phyloP scores from a whole-genome alignment of 192 early-diverging fungal species.

The Coemansia sp. region DNA sequence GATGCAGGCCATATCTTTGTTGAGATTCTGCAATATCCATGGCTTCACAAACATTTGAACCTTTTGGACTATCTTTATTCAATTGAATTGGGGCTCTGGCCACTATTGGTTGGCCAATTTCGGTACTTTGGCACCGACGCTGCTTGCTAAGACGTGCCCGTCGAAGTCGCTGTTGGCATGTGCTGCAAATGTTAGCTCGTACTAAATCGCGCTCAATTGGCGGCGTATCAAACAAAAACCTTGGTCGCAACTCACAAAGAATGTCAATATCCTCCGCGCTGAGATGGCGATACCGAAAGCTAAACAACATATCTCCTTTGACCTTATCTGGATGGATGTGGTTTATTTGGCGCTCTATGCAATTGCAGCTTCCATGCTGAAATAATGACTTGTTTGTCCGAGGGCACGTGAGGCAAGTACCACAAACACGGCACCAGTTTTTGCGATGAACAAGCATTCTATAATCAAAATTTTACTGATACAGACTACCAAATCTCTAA shows the following conservation, averaged over 20 bases:
- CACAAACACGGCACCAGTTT: slow-evolving; percentile 53
- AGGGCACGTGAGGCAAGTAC: slow-evolving; percentile 45
- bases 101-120: neutral
- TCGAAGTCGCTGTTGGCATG: slow-evolving; percentile 49
- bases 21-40: neutral
- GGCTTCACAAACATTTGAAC: neutral
- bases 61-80: neutral
- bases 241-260: slow-evolving; percentile 29
- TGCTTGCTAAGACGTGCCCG: slow-evolving; percentile 25
- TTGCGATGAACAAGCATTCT: slow-evolving; percentile 44
- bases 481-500: neutral
- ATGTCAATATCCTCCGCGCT: slow-evolving; percentile 50
- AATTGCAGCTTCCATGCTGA: slow-evolving; percentile 35
- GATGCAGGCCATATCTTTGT: neutral
- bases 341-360: slow-evolving; percentile 32
- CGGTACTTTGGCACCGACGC: neutral
- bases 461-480: neutral
- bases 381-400: slow-evolving; percentile 31
- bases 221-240: slow-evolving; percentile 33
- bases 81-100: neutral
- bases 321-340: slow-evolving; percentile 39
- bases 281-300: slow-evolving; percentile 52
- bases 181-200: slow-evolving; percentile 53
- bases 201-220: slow-evolving; percentile 42
- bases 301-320: slow-evolving; percentile 44